These are phyloP conservation scores for Scytalidium sp. DNA, from an alignment of 2,329 filamentous ascomycete genomes.

Conservation along the genomic window DNA sequence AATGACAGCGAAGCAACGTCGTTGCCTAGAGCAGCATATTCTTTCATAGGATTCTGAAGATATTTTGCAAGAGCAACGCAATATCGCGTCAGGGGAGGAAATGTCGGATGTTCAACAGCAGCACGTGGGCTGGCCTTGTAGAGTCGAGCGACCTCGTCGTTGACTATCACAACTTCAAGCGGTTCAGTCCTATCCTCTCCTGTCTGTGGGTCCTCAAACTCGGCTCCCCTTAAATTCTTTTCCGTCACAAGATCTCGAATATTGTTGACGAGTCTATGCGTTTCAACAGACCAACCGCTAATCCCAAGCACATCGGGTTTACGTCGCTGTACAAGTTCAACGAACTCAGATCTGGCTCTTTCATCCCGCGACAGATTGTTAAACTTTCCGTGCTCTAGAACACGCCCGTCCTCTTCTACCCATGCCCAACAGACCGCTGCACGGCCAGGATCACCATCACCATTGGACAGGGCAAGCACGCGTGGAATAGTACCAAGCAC, in stretches of 20 bases:
- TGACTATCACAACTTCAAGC: constrained; percentile 86
- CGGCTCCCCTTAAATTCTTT: constrained; percentile 72
- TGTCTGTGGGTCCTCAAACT: constrained; percentile 78
- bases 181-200: constrained; percentile 73
- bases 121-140: constrained; percentile 90
- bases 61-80: constrained; percentile 88
- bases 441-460: constrained; percentile 67
- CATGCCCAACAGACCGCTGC: constrained; percentile 90
- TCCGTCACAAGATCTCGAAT: constrained; percentile 75
- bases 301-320: constrained; percentile 89
- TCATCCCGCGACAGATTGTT: constrained; percentile 72
- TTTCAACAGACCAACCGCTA: constrained; percentile 85
- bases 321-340: constrained; percentile 74
- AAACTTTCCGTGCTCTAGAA: constrained; percentile 87
- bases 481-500: constrained; percentile 83
- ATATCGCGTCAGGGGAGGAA: constrained; percentile 78
- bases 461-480: constrained; percentile 83
- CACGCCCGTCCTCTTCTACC: constrained; percentile 87
- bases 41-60: constrained; percentile 92
- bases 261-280: constrained; percentile 78
- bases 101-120: constrained; percentile 73
- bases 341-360: constrained; percentile 65
- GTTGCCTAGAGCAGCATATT: constrained; percentile 89
- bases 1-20: constrained; percentile 86
- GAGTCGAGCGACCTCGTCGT: constrained; percentile 94